Evolutionary conservation across 768 basidiomycete genomes (phyloP).

Genomic region (Rhizopogon roseolus): DNA sequence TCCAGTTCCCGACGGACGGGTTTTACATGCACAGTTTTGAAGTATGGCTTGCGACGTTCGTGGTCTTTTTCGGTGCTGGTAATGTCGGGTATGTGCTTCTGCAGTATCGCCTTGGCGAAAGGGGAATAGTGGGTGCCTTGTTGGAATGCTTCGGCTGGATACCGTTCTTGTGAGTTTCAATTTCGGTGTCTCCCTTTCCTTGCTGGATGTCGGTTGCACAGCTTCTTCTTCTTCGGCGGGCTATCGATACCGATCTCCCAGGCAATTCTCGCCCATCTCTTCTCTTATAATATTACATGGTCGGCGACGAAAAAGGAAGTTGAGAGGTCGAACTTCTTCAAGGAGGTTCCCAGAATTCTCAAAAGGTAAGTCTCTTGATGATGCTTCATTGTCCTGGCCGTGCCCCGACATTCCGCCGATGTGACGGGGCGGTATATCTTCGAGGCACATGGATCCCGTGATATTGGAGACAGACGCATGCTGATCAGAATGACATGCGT

Average conservation of each 20-base stretch:
- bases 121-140: conserved; percentile 17
- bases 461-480: neutral
- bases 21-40: conserved; percentile 79
- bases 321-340: conserved; percentile 85
- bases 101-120: conserved; percentile 63
- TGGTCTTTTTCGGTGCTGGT: conserved; percentile 76
- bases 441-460: neutral
- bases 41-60: conserved; percentile 70
- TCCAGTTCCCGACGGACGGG: conserved; percentile 65
- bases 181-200: neutral
- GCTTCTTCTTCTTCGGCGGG: conserved; percentile 54
- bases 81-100: conserved; percentile 67
- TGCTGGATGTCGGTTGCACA: neutral
- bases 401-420: neutral
- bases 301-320: conserved; percentile 74
- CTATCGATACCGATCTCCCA: conserved; percentile 48
- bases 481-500: neutral
- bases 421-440: too few relatives aligned
- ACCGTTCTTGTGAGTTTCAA: conserved; percentile 33
- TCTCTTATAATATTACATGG: conserved; percentile 58
- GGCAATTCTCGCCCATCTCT: conserved; percentile 50
- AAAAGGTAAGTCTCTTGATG: conserved; percentile 42
- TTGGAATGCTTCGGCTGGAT: conserved; percentile 23
- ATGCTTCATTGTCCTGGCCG: neutral
- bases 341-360: conserved; percentile 80